A percentile compares a stretch with the other conserved stretches of the same genome.
phyloP scores from a whole-genome alignment of 2,329 filamentous ascomycete genomes.

The Fusarium sp. region DNA sequence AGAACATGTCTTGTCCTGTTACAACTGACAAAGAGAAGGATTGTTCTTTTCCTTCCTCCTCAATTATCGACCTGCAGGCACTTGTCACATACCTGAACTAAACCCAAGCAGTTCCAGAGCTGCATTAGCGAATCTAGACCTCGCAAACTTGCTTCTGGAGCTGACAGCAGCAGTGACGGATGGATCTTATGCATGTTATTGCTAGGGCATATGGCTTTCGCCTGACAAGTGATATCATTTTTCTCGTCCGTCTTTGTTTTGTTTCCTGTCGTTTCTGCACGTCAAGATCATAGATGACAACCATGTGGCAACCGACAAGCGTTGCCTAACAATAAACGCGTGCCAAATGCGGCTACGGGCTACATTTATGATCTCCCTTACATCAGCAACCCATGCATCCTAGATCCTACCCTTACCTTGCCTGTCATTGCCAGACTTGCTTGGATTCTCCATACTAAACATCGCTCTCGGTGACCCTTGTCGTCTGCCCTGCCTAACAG shows the following conservation, averaged over 20 bases:
- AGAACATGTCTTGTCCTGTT: slow-evolving; percentile 36
- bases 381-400: slow-evolving; percentile 1
- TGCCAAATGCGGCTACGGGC: slow-evolving; percentile 2
- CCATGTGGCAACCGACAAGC: slow-evolving; percentile 38
- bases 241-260: slow-evolving; percentile 10
- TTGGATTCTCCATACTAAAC: slow-evolving; percentile 27
- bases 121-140: background rate
- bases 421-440: slow-evolving; percentile 1
- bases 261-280: slow-evolving; percentile 5
- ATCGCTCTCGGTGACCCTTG: background rate
- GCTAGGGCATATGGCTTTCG: slow-evolving; percentile 20
- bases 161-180: slow-evolving; percentile 13
- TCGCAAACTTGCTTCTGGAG: background rate
- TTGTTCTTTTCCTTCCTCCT: slow-evolving; percentile 26
- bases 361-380: slow-evolving; percentile 27
- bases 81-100: slow-evolving; percentile 30
- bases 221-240: slow-evolving; percentile 32
- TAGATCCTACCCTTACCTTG: background rate
- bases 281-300: slow-evolving; percentile 1
- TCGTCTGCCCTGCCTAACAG: slow-evolving; percentile 26
- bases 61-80: slow-evolving; percentile 11
- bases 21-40: slow-evolving; percentile 17
- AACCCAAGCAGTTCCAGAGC: background rate
- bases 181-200: slow-evolving; percentile 9
- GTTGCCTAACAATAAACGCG: background rate